Percentiles rank a stretch among this genome's conserved stretches.
Conservation (phyloP, 805 yeast genomes). For the Priceomyces haplophilus region DNA sequence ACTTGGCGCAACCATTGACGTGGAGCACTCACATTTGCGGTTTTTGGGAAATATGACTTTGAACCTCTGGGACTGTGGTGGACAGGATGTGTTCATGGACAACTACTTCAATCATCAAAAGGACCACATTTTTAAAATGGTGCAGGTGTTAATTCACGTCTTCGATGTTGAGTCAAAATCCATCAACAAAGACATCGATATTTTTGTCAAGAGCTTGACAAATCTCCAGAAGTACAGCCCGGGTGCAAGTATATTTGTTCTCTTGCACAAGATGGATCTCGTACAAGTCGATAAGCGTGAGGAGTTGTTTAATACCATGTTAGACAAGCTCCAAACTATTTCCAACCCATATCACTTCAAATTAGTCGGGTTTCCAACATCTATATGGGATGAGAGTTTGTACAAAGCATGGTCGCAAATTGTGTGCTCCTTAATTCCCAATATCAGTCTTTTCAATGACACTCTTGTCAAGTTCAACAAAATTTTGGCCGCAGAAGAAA, state of each 20-base stretch:
- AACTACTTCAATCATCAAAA: constrained; percentile 84
- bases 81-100: constrained; percentile 95
- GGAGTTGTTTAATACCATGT: constrained; percentile 79
- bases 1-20: constrained; percentile 95
- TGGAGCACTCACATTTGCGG: constrained; percentile 93
- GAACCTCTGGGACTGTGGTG: constrained; percentile 98
- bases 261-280: constrained; percentile 94
- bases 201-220: constrained; percentile 77
- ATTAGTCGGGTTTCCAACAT: constrained; percentile 85
- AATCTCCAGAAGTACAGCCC: constrained; percentile 84
- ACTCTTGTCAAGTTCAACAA: constrained; percentile 70
- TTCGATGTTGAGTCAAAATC: constrained; percentile 94
- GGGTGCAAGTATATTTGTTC: constrained; percentile 83
- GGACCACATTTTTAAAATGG: constrained; percentile 92
- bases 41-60: constrained; percentile 93
- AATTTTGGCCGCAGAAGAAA: constrained; percentile 80
- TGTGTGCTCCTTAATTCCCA: constrained; percentile 92
- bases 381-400: constrained; percentile 95
- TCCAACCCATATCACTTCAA: constrained; percentile 64
- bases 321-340: constrained; percentile 73
- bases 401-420: constrained; percentile 97
- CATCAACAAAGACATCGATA: constrained; percentile 88
- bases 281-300: constrained; percentile 84
- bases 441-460: constrained; percentile 75
- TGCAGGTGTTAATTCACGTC: constrained; percentile 91